phyloP scores from a whole-genome alignment of 805 yeast species.

The Candida krabiensis region DNA sequence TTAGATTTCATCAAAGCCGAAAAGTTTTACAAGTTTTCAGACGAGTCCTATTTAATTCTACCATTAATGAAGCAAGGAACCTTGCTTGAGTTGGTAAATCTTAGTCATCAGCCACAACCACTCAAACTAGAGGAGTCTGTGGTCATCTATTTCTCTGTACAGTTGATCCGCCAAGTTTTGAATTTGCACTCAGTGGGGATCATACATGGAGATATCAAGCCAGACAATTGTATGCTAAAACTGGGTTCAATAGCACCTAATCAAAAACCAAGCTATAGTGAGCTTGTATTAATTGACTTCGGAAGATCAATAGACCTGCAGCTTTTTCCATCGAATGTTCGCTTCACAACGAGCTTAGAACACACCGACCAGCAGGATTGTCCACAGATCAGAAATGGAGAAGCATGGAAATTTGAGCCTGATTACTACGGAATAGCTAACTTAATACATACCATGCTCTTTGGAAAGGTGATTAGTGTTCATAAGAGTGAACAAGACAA shows the following conservation, averaged over 20 bases:
- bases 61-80: slow-evolving; percentile 74
- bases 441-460: slow-evolving; percentile 68
- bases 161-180: slow-evolving; percentile 59
- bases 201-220: slow-evolving; percentile 82
- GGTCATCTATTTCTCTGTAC: slow-evolving; percentile 61
- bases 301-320: slow-evolving; percentile 76
- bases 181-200: slow-evolving; percentile 64
- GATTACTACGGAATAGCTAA: slow-evolving; percentile 85
- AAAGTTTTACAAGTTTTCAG: slow-evolving; percentile 54
- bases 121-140: slow-evolving; percentile 57
- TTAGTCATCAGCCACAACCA: slow-evolving; percentile 33
- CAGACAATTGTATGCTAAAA: slow-evolving; percentile 82
- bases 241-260: slow-evolving; percentile 32
- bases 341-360: slow-evolving; percentile 60
- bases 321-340: slow-evolving; percentile 48
- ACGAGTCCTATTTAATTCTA: slow-evolving; percentile 67
- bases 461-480: slow-evolving; percentile 59
- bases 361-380: slow-evolving; percentile 66
- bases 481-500: slow-evolving; percentile 11
- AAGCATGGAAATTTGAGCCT: slow-evolving; percentile 74
- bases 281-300: slow-evolving; percentile 62
- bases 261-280: slow-evolving; percentile 17
- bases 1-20: slow-evolving; percentile 42
- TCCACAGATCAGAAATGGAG: slow-evolving; percentile 58
- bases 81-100: slow-evolving; percentile 63